These are phyloP conservation scores for Serendipita sp. DNA, from an alignment of 768 basidiomycete genomes.

Conservation along the genomic window DNA sequence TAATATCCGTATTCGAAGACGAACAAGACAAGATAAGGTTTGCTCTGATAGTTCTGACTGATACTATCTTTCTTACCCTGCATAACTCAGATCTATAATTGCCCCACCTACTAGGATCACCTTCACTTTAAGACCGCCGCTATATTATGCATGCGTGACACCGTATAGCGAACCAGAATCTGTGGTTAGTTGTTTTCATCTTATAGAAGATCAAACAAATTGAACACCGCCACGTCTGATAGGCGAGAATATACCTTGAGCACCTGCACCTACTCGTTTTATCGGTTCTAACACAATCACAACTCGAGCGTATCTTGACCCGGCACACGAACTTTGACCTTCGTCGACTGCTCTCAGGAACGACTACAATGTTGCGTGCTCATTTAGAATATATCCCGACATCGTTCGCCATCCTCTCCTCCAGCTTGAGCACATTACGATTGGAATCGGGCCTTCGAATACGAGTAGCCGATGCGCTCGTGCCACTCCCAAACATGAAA, in stretches of 20 bases:
- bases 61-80: background rate
- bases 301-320: constrained; percentile 75
- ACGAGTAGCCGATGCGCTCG: constrained; percentile 62
- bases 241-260: constrained; percentile 89
- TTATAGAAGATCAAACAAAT: background rate
- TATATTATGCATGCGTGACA: constrained; percentile 85
- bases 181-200: constrained; percentile 45
- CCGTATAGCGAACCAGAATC: constrained; percentile 94
- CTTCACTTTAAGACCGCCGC: constrained; percentile 69
- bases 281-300: constrained; percentile 72
- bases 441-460: constrained; percentile 54
- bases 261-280: constrained; percentile 89
- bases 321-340: constrained; percentile 85
- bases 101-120: constrained; percentile 70
- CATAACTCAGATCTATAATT: constrained; percentile 56
- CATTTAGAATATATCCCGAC: constrained; percentile 54
- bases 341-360: constrained; percentile 56
- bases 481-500: constrained; percentile 68
- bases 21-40: constrained; percentile 54
- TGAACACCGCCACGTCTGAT: constrained; percentile 13
- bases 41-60: background rate
- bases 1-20: constrained; percentile 90
- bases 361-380: constrained; percentile 64
- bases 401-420: constrained; percentile 68
- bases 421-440: constrained; percentile 66